These are phyloP conservation scores for Halophytophthora batemanensis DNA, from an alignment of 352 stramenopile species.

Conservation along the genomic window DNA sequence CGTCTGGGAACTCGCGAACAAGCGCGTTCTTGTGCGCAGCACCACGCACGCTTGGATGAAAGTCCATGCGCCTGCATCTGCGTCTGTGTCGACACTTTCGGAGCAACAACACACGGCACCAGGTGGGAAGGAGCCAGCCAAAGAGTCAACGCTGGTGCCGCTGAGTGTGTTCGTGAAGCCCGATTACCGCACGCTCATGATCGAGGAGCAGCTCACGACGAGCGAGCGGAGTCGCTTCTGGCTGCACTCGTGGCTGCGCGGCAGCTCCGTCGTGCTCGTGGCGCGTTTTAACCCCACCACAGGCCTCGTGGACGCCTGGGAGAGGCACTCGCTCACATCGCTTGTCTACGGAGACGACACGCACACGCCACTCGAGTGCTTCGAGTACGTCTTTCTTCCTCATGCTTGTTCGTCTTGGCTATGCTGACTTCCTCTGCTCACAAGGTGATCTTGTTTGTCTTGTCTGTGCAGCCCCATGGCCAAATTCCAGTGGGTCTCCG, in stretches of 20 bases:
- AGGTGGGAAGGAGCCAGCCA: neutral
- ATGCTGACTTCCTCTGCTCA: neutral
- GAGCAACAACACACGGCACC: constrained; percentile 4
- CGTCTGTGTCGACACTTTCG: constrained; percentile 3
- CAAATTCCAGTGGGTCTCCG: constrained; percentile 35
- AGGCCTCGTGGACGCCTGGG: constrained; percentile 35
- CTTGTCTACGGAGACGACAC: constrained; percentile 41
- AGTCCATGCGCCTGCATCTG: constrained; percentile 1
- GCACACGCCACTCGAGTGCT: constrained; percentile 34
- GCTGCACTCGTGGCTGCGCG: constrained; percentile 79
- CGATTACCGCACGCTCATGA: constrained; percentile 47
- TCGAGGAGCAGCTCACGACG: constrained; percentile 55
- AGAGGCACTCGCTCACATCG: constrained; percentile 39
- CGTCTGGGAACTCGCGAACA: constrained; percentile 58
- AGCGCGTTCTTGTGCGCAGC: constrained; percentile 58
- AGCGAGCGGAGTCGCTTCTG: constrained; percentile 64
- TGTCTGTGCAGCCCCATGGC: constrained; percentile 22
- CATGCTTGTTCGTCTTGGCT: neutral
- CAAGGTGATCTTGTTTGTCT: neutral
- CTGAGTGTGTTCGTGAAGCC: constrained; percentile 74
- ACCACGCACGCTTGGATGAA: constrained; percentile 33
- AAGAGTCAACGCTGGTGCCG: constrained; percentile 6
- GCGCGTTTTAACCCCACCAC: constrained; percentile 38
- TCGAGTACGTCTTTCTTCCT: constrained; percentile 45
- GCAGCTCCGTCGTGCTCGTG: constrained; percentile 50